These are phyloP conservation scores for Zygotorulaspora florentina DNA, from an alignment of 805 yeast genomes.

Conservation along the genomic window DNA sequence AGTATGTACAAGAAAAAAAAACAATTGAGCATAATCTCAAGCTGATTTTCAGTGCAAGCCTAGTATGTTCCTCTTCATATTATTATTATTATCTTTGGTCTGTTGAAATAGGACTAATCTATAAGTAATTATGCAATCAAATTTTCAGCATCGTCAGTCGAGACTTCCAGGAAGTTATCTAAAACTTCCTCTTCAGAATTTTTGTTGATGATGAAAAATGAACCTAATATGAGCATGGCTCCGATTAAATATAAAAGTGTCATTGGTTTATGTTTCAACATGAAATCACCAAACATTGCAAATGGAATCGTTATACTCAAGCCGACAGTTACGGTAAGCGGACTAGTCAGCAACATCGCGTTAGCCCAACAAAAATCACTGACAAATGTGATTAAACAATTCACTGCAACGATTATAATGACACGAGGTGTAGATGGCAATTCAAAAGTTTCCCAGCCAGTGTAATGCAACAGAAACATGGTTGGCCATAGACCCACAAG, in stretches of 20 bases:
- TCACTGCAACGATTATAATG: constrained; percentile 51
- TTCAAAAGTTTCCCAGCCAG: constrained; percentile 66
- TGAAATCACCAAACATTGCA: constrained; percentile 86
- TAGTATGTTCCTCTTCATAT: background rate
- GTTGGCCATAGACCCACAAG: constrained; percentile 78
- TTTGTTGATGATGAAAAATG: constrained; percentile 78
- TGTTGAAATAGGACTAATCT: background rate
- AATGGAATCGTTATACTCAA: constrained; percentile 89
- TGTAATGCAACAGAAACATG: constrained; percentile 56
- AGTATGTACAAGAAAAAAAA: background rate
- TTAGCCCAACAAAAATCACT: constrained; percentile 96
- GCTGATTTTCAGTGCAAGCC: too few relatives aligned
- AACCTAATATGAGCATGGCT: constrained; percentile 71
- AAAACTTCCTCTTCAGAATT: constrained; percentile 62
- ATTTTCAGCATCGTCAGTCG: constrained; percentile 1
- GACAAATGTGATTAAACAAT: constrained; percentile 73
- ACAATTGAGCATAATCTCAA: background rate
- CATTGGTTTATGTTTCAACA: constrained; percentile 61
- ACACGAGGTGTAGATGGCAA: constrained; percentile 56
- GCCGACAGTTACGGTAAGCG: constrained; percentile 93
- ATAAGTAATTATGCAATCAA: constrained; percentile 3
- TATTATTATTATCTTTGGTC: constrained; percentile 2
- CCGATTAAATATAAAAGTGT: constrained; percentile 68
- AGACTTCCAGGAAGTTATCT: constrained; percentile 12
- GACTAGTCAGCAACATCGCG: constrained; percentile 89